phyloP scores from a whole-genome alignment of 2,329 filamentous ascomycete species.

The Reticulascus tulasneorum region DNA sequence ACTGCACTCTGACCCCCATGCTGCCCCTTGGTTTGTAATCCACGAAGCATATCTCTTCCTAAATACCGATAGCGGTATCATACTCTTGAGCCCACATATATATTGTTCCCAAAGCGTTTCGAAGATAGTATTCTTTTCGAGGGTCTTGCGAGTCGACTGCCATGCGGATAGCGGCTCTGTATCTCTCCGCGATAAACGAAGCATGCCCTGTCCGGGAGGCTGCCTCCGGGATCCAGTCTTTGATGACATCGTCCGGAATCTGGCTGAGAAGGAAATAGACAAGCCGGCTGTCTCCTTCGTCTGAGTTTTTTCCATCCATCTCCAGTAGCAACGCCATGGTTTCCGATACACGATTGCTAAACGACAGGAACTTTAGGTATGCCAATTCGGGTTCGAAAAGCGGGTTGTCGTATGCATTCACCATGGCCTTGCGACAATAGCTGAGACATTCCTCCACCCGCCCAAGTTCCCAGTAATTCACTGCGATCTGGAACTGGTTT shows the following conservation, averaged over 20 bases:
- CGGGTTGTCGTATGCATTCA: conserved; percentile 21
- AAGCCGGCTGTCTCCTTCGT: conserved; percentile 21
- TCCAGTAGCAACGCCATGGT: conserved; percentile 30
- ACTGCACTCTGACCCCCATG: conserved; percentile 32
- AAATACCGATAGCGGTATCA: conserved; percentile 28
- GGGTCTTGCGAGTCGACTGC: conserved; percentile 30
- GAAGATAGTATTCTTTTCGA: conserved; percentile 32
- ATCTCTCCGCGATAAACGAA: conserved; percentile 23
- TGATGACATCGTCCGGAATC: conserved; percentile 23
- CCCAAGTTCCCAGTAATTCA: conserved; percentile 28
- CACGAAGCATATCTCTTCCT: conserved; percentile 30
- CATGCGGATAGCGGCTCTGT: conserved; percentile 26
- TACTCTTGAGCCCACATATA: conserved; percentile 30
- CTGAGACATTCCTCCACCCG: conserved; percentile 26
- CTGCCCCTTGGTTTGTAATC: conserved; percentile 36
- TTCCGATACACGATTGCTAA: conserved; percentile 30
- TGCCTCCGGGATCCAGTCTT: conserved; percentile 38
- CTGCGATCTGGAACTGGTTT: conserved; percentile 33
- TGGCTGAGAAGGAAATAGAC: conserved; percentile 32
- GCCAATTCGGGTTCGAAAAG: conserved; percentile 33
- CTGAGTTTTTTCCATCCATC: conserved; percentile 22
- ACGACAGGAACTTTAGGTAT: conserved; percentile 31
- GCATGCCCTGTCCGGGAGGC: conserved; percentile 29
- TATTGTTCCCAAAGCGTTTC: conserved; percentile 30
- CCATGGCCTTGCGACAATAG: conserved; percentile 33